A percentile compares a stretch with the other conserved stretches of the same genome.
Conservation (phyloP, 306 rosid genomes). For the Datisca glomerata region DNA sequence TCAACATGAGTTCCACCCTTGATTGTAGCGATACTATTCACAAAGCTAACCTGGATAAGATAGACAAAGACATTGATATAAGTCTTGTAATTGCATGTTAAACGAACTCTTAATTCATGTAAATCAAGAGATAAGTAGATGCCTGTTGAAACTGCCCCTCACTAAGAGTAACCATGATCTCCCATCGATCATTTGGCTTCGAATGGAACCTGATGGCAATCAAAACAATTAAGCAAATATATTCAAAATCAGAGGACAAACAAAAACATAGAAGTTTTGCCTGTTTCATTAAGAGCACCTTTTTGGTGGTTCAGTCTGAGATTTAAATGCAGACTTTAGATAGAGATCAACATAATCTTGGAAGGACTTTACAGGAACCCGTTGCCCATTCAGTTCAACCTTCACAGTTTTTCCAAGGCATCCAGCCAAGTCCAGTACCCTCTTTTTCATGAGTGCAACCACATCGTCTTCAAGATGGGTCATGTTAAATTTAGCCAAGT, state of each 20-base stretch:
- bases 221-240: conserved; percentile 8
- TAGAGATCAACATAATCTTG: conserved; percentile 78
- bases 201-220: conserved; percentile 36
- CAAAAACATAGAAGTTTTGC: not conserved
- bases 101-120: conserved; percentile 3
- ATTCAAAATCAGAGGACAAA: not conserved
- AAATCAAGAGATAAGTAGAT: conserved; percentile 3
- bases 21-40: conserved; percentile 67
- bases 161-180: conserved; percentile 67
- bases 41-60: conserved; percentile 76
- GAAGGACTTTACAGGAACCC: conserved; percentile 50
- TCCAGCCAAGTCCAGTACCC: conserved; percentile 90
- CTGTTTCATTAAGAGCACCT: conserved; percentile 31
- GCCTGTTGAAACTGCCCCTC: conserved; percentile 99
- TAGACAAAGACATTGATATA: not conserved
- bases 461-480: conserved; percentile 81
- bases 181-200: conserved; percentile 87
- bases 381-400: conserved; percentile 65
- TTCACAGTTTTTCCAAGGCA: conserved; percentile 86
- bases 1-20: conserved; percentile 98
- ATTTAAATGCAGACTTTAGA: conserved; percentile 47
- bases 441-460: conserved; percentile 82
- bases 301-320: conserved; percentile 34
- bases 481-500: conserved; percentile 72
- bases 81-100: not conserved